Base-by-base conservation (phyloP, 345 rosid species). In the Syzygium aromaticum region DNA sequence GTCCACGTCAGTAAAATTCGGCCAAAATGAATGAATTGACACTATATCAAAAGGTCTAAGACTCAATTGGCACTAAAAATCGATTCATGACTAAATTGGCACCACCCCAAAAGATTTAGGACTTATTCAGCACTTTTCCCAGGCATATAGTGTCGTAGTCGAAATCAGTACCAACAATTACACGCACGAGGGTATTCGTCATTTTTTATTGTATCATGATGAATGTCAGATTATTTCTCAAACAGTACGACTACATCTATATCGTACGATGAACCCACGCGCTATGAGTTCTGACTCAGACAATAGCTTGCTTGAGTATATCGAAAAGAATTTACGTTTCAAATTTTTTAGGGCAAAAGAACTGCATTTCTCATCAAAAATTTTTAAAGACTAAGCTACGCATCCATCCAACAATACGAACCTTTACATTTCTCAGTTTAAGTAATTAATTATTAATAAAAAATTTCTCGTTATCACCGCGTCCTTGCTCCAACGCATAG, bases 171-270 rank as follows among this genome's bases (percentile, higher is more conserved):
- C 6, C 1, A 40, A 67, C 23, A 57, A 57, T 57, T 10, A 57
- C 63, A 30, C 12, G 11, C 12, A 0, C 0, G 0, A 67, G 78
- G 2, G 17, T 67, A 43, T 67, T 23, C 25, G 1, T 67, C 46
- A 9, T 33, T 30, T 67, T 33, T 67, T 38, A 8, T 19, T 9
- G 27, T 3, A 0, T 38, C 14, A 2, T 33, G 14, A 19, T 4
- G 8, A 5, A 40, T 2, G 15, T 6, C 15, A 38, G 3, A 73
- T 73, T 19, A 14, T 3, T 73, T 73, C 27, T 73, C 4, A 6
- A 73, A 43, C 49, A 2, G 38, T 73, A 9, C 2, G 27, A 40
- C 49, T 21, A 73, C 27, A 73, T 73, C 13, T 73, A 21, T 3
- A 11, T 30, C 49, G 3, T 38, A 19, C 7, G 3, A 2, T 0